These are phyloP conservation scores for Castanea mollissima DNA, from an alignment of 306 rosid genomes.

Conservation along the genomic window DNA sequence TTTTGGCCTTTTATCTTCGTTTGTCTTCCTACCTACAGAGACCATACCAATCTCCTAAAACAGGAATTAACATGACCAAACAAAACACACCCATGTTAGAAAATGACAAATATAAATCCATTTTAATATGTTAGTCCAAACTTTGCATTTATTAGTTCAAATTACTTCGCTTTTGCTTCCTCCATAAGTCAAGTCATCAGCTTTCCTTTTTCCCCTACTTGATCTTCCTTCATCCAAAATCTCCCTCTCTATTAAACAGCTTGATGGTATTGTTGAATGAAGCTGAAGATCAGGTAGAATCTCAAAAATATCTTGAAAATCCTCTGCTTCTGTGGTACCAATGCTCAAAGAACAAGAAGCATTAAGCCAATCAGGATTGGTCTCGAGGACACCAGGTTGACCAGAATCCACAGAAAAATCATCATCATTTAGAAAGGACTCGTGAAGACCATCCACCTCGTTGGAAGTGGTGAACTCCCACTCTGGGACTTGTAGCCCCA, in stretches of 20 bases:
- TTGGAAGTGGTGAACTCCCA: not conserved
- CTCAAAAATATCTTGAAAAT: not conserved
- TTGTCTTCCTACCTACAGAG: not conserved
- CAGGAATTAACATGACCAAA: not conserved
- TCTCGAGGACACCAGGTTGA: not conserved
- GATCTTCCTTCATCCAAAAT: not conserved
- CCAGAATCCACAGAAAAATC: not conserved
- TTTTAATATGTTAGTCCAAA: not conserved
- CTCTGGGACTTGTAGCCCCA: not conserved
- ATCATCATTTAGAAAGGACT: not conserved
- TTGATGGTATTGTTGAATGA: not conserved
- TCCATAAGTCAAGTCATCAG: not conserved
- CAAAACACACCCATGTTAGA: not conserved
- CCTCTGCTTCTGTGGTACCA: not conserved
- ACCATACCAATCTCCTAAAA: not conserved
- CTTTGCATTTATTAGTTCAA: not conserved
- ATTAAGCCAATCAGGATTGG: not conserved
- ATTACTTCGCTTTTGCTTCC: not conserved
- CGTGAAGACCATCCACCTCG: not conserved
- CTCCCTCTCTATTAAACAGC: not conserved
- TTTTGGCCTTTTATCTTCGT: not conserved
- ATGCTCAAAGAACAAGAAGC: not conserved
- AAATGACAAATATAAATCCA: not conserved
- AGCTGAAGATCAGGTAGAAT: not conserved
- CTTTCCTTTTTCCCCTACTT: not conserved